Evolutionary conservation across 2,329 filamentous ascomycete species (phyloP).

Genomic region (Cladophialophora psammophila): DNA sequence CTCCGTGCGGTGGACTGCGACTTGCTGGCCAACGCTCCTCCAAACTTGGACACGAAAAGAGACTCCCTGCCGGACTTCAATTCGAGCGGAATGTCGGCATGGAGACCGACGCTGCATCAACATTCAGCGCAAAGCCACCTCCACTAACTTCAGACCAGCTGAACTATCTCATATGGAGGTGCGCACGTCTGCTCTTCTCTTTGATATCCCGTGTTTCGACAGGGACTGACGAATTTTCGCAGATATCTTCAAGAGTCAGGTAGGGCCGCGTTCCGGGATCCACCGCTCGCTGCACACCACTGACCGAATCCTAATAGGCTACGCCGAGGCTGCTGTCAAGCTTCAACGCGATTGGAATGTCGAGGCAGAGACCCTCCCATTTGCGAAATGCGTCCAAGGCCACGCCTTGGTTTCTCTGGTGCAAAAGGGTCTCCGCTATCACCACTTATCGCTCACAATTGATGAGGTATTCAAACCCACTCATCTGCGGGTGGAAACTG

Average conservation of each 20-base stretch:
- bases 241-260: slow-evolving; percentile 65
- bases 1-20: not conserved
- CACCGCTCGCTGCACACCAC: slow-evolving; percentile 30
- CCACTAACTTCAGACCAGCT: slow-evolving; percentile 66
- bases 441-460: slow-evolving; percentile 52
- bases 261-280: slow-evolving; percentile 45
- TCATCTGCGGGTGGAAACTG: not conserved
- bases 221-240: slow-evolving; percentile 35
- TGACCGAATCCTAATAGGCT: slow-evolving; percentile 50
- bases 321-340: slow-evolving; percentile 66
- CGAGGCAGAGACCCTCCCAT: slow-evolving; percentile 67
- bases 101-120: slow-evolving; percentile 39
- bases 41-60: slow-evolving; percentile 11
- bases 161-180: slow-evolving; percentile 75
- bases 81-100: slow-evolving; percentile 40
- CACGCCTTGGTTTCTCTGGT: slow-evolving; percentile 68
- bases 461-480: slow-evolving; percentile 52
- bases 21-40: not conserved
- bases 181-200: slow-evolving; percentile 43
- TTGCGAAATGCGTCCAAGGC: slow-evolving; percentile 65
- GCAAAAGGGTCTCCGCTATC: slow-evolving; percentile 67
- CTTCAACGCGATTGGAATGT: slow-evolving; percentile 69
- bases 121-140: slow-evolving; percentile 45
- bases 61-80: slow-evolving; percentile 24
- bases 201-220: not conserved